Base-by-base conservation (phyloP, 768 basidiomycete genomes). In the Macrolepiota dolichaula region DNA sequence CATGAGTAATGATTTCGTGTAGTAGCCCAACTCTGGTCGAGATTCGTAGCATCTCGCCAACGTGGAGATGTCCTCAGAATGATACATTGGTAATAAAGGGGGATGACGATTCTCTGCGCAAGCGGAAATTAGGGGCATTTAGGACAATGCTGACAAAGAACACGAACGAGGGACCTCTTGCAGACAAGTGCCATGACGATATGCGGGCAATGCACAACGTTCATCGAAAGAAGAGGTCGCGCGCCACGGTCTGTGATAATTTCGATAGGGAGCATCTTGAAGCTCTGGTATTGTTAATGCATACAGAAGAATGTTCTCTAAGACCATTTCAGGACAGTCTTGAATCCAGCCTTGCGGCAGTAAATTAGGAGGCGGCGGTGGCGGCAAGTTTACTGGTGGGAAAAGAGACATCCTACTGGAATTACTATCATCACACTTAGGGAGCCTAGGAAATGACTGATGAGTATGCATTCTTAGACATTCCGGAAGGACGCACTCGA, bases 51-150 rank as follows among this genome's bases (percentile, higher is more conserved):
- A 32, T 32, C 29, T 32, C 29, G 7, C 29, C 29, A 32, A 32
- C 29, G 7, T 32, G 29, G 29, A 32, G 29, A 32, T 32, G 7
- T 32, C 29, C 0, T 59, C 57, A n/a, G n/a, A 0, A 27, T 51
- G 13, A 59, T 42, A 35, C 49, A 59, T 12, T 27, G 49, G 10
- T 51, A 59, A 25, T 59, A 59, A 12, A 59, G 49, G 13, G 57
- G 57, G 5, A 59, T 38, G 22, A 15, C 57, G 37, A 51, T 19
- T 40, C 42, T 25, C 57, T 59, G 9, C n/a, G n/a, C n/a, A 11
- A 15, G 4, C 15, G 2, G 9, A 15, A 11, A 6, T 55, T 27
- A 27, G 25, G 7, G 6, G 1, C 5, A 11, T 51, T n/a, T 19
- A 32, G 7, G 27, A 12, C 27, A 4, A 10, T n/a, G 19, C 10